Evolutionary conservation across 371 early-diverging fungal genomes (phyloP).

Genomic region (Mortierella sp.): DNA sequence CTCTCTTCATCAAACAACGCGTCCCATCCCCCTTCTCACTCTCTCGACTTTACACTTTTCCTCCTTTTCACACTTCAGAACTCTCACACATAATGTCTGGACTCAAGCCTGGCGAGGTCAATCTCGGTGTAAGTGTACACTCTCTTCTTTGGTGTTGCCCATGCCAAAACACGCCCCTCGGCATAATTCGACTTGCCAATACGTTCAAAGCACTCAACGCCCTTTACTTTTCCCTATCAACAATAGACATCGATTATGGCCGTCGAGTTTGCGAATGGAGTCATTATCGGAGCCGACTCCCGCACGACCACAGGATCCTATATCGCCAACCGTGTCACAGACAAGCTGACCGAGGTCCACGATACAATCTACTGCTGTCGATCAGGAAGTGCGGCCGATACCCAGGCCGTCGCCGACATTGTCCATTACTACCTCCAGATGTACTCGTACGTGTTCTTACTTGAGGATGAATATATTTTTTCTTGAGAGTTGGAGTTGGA

Average conservation of each 20-base stretch:
- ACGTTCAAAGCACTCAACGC: background rate
- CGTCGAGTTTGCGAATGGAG: slow-evolving; percentile 94
- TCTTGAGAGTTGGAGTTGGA: background rate
- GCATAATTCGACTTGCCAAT: background rate
- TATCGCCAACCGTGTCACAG: slow-evolving; percentile 98
- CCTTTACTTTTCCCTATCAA: background rate
- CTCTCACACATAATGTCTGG: slow-evolving; percentile 50
- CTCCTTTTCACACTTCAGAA: background rate
- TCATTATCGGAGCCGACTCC: slow-evolving; percentile 99
- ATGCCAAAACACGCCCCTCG: background rate
- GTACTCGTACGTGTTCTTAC: slow-evolving; percentile 76
- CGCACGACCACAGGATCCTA: slow-evolving; percentile 98
- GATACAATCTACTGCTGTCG: slow-evolving; percentile 98
- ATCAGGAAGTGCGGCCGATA: slow-evolving; percentile 99
- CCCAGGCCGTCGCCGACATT: slow-evolving; percentile 98
- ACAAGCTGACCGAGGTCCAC: slow-evolving; percentile 98
- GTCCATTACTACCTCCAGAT: slow-evolving; percentile 94
- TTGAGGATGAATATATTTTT: background rate
- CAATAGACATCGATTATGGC: slow-evolving; percentile 99
- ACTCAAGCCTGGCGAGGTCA: slow-evolving; percentile 95
- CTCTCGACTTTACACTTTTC: background rate
- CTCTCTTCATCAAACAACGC: slow-evolving; percentile 3
- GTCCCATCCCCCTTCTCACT: background rate
- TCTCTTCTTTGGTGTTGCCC: background rate
- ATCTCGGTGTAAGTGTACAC: slow-evolving; percentile 85